A percentile compares a stretch with the other conserved stretches of the same genome.
Evolutionary conservation across 768 basidiomycete genomes (phyloP).

Genomic region (Suillus americanus): DNA sequence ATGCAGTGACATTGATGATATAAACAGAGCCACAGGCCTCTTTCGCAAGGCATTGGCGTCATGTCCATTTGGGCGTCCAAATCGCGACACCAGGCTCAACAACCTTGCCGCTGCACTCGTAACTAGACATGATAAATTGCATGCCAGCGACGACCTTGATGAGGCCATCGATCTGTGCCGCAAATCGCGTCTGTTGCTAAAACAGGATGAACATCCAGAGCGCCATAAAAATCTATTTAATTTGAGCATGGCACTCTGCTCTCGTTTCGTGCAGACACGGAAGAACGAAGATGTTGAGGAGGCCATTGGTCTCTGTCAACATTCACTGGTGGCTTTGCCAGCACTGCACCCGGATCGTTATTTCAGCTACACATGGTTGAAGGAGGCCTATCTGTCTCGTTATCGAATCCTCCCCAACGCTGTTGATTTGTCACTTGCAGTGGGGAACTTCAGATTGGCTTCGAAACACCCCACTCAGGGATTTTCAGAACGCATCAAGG

Average conservation of each 20-base stretch:
- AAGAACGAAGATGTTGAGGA: not conserved
- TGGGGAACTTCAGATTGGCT: not conserved
- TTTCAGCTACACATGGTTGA: not conserved
- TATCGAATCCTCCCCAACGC: not conserved
- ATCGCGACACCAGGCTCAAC: conserved; percentile 4
- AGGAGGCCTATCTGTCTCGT: not conserved
- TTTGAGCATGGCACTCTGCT: not conserved
- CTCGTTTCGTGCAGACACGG: not conserved
- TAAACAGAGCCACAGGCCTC: conserved; percentile 15
- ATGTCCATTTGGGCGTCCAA: conserved; percentile 15
- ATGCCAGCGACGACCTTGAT: not conserved
- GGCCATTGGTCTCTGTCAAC: not conserved
- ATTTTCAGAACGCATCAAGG: not conserved
- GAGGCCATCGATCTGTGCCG: not conserved
- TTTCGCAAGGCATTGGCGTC: conserved; percentile 13
- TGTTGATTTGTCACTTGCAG: not conserved
- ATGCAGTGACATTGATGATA: conserved; percentile 8
- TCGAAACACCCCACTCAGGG: not conserved
- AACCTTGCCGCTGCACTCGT: conserved; percentile 10
- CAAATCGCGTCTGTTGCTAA: not conserved
- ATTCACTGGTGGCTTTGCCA: not conserved
- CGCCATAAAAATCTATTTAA: not conserved
- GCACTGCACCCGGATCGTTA: not conserved
- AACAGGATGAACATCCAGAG: not conserved
- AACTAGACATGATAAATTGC: not conserved